phyloP scores from a whole-genome alignment of 2,329 filamentous ascomycete genomes.

The Onygenales sp. region DNA sequence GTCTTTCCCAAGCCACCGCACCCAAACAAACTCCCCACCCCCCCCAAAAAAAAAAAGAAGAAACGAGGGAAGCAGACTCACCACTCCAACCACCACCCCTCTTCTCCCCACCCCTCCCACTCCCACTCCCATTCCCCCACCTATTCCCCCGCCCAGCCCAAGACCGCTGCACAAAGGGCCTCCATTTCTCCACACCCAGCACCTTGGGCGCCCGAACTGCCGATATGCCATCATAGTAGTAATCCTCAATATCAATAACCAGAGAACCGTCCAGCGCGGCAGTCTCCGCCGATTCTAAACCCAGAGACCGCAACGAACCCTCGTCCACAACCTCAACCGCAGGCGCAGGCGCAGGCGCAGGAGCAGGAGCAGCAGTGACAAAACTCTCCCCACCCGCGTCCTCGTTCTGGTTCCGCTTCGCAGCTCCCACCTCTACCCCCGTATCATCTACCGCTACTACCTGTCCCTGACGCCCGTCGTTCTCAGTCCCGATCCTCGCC shows the following conservation, averaged over 20 bases:
- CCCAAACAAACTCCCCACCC: conserved; percentile 12
- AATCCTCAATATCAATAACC: conserved; percentile 35
- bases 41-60: conserved; percentile 33
- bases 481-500: conserved; percentile 31
- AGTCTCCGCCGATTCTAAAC: too few relatives aligned
- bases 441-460: too few relatives aligned
- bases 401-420: background rate
- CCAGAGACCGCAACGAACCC: too few relatives aligned
- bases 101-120: conserved; percentile 13
- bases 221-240: conserved; percentile 26
- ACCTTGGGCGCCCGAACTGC: conserved; percentile 31
- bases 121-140: background rate
- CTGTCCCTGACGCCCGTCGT: background rate
- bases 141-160: conserved; percentile 11
- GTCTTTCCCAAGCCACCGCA: conserved; percentile 23
- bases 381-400: background rate
- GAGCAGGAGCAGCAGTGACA: too few relatives aligned
- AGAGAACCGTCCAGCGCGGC: background rate
- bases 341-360: too few relatives aligned
- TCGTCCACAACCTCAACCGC: too few relatives aligned
- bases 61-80: conserved; percentile 6
- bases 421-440: background rate
- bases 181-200: conserved; percentile 29
- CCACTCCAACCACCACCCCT: conserved; percentile 23
- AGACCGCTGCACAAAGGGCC: conserved; percentile 12